Base-by-base conservation (phyloP, 108 stramenopile species). In the Stephanodiscus minutulus region DNA sequence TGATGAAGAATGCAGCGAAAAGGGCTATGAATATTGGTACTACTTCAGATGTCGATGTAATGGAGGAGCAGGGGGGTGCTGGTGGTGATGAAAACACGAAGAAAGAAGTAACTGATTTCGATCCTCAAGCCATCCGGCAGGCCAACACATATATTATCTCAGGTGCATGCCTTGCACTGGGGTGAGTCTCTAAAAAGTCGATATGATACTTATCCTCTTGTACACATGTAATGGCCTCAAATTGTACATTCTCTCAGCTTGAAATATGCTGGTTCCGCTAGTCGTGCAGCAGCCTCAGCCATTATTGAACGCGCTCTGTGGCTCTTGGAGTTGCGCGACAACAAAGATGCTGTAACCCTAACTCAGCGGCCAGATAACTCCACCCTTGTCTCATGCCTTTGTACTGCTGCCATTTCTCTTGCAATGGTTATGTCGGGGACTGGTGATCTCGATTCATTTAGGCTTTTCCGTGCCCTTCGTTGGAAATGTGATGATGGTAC, bases 351-450 rank as follows among this genome's bases (percentile, higher is more conserved):
- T 56, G 69, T 86, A 9, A 66, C 90, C 27, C 61, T 66, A 29
- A 88, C 88, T n/a, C 81, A 89, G 35, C 67, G 85, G 28, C 98
- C 97, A 6, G 93, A 95, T 46, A 70, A 69, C 37, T 77, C 88
- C 7, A 86, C 91, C 13, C 57, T 99, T 13, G 96, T 96, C 48
- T 93, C 96, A 75, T 97, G 96, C 67, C 77, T 99, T 20, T 85
- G 94, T 28, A 84, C 85, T 17, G 58, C 85, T 7, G 91, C 96
- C 8, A 73, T 97, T 49, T 85, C 94, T 44, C 84, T 98, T 27
- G 93, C 94, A 10, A 87, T 98, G 84, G 96, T 98, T 1, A 91
- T 97, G 89, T 94, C 98, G 17, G 98, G 98, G 20, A 97, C 96
- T 29, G 98, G 98, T 11, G 96, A 98, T 81, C 55, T 98, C 13